Conservation (phyloP, 805 yeast species). For the Alloascoidea hylecoeti region DNA sequence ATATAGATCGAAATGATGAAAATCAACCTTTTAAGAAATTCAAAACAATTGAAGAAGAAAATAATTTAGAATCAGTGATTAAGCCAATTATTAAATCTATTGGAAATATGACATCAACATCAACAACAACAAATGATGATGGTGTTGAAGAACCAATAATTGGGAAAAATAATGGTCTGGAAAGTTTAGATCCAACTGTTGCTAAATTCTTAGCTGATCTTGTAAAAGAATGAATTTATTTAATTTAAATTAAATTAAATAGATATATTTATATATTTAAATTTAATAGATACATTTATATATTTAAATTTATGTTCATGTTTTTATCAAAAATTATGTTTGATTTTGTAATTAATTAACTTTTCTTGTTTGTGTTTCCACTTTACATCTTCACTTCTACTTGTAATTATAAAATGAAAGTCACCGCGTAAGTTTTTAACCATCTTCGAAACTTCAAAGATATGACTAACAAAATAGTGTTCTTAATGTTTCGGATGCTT, state of each 20-base stretch:
- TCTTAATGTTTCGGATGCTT: neutral
- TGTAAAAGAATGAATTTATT: constrained; percentile 2
- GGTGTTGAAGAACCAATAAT: constrained; percentile 2
- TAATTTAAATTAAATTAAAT: neutral
- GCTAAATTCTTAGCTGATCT: constrained; percentile 7
- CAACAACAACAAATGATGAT: constrained; percentile 2
- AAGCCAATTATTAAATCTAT: neutral
- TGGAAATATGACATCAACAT: constrained; percentile 1
- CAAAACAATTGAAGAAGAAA: neutral
- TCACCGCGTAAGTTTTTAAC: constrained; percentile 1
- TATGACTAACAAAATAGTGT: neutral
- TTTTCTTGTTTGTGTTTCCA: neutral
- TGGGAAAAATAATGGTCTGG: constrained; percentile 3
- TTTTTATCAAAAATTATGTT: too few relatives aligned
- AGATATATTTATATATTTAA: too few relatives aligned
- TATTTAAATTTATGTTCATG: too few relatives aligned
- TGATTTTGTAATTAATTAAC: too few relatives aligned
- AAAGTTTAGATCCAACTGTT: constrained; percentile 7
- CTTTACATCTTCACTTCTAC: neutral
- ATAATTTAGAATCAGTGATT: neutral
- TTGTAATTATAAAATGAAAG: neutral
- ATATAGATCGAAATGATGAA: too few relatives aligned
- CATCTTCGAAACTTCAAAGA: neutral
- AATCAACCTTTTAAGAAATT: constrained; percentile 3
- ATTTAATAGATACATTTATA: too few relatives aligned